Evolutionary conservation across 1,139 yeast species (phyloP), one percentile per base, ranked within the genome.

Genomic region (Blastobotrys capitulatus): DNA sequence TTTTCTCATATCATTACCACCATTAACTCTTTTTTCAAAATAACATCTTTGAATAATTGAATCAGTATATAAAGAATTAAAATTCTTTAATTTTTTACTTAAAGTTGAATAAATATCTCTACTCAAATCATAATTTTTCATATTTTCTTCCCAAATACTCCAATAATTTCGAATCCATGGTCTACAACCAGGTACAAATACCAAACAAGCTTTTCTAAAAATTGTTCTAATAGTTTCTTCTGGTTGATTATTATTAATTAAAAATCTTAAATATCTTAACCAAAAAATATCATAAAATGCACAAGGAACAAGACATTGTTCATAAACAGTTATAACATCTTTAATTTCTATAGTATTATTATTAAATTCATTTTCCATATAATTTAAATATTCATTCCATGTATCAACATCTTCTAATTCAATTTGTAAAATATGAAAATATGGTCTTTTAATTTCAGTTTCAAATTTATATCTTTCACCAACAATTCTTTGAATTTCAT

Each of bases 301-400:
- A 4, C 81, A 73, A 0, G 78, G 68, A 2, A 80, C 71, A 12
- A 84, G 56, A 0, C 67, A 67, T 12, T 66, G 67, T 55, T 82
- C 82, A 59, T 81, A 86, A 1, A 76, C 63, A 36, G 75, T 71
- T 10, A 64, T 64, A 1, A 76, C 62, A 44, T 72, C 71, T 13
- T 50, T 53, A 13, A 56, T 51, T 31, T 44, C 41, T 22, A 50
- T 52, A 20, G 49, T 47, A 26, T 25, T 36, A 46, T 34, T 38
- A 10, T 25, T 18, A 15, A 15, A 22, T 7, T 38, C 57, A 9
- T 64, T 57, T 56, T 82, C 86, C 31, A 82, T 71, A 58, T 72
- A 85, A 43, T 76, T 77, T 20, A 87, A 64, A 61, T 86, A 88
- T 32, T 67, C 66, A 18, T 72, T 70, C 96, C 95, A 87, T 32